Base-by-base conservation (phyloP, 2,329 filamentous ascomycete genomes). In the Helicocarpus griseus region DNA sequence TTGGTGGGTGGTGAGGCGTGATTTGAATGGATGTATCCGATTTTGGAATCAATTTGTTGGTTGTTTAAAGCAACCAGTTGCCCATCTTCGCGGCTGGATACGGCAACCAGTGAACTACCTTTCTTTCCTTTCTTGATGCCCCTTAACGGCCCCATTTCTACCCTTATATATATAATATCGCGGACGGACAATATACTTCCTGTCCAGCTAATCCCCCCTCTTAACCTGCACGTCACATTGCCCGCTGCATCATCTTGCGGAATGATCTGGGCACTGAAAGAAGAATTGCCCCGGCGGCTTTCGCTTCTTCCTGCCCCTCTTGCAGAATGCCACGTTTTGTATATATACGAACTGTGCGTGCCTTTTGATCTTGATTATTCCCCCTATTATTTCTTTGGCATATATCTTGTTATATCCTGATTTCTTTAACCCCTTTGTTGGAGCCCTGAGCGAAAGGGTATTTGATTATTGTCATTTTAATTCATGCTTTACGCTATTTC, bases 1-100 rank as follows among this genome's bases (percentile, higher is more conserved):
- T 57, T 64, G 39, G 57, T 62, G 28, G 14, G 33, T 45, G 22
- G 49, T 11, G 8, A 11, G 22, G 19, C 17, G 36, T 4, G 39
- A 41, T 22, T 19, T 11, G 17, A 21, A 29, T 13, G 24, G 14
- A 8, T 31, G 29, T 31, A 13, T 8, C 13, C 7, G 7, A n/a
- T n/a, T n/a, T n/a, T n/a, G n/a, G n/a, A n/a, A n/a, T n/a, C n/a
- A n/a, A n/a, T n/a, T n/a, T n/a, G n/a, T n/a, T n/a, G n/a, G n/a
- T n/a, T n/a, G n/a, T n/a, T n/a, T n/a, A n/a, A n/a, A n/a, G n/a
- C n/a, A n/a, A n/a, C n/a, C n/a, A n/a, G n/a, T n/a, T 7, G 39
- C 2, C 31, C 48, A 39, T 19, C 31, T 40, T 48, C 5, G 33
- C 44, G 19, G n/a, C 26, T 17, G 41, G 41, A 29, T 45, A 45